Base-by-base conservation (phyloP, 192 early-diverging fungal species). In the Linnemannia exigua region DNA sequence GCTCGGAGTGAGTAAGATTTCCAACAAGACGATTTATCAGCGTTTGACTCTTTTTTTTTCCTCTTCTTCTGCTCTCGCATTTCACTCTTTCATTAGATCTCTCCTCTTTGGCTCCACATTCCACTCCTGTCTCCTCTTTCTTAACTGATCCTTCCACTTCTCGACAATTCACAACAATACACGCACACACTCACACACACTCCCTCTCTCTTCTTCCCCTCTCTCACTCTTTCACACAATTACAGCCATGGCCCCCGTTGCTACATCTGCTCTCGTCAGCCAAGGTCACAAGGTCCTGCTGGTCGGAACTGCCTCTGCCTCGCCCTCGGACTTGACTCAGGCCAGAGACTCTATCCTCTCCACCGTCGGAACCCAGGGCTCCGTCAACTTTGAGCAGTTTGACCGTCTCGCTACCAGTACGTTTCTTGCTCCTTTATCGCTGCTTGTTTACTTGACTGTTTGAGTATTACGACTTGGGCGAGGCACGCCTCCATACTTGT, bases 341-440 rank as follows among this genome's bases (percentile, higher is more conserved):
- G 81, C 87, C 22, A 89, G 90, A 48, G 89, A 80, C 50, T 61
- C 79, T 20, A 82, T 88, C 61, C 75, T 91, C 17, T 74, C 80
- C 22, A 82, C 87, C 5, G 94, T 94, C 44, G 90, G 87, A 44
- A 44, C 79, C 25, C 83, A 85, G 20, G 95, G 93, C 9, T 88
- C 77, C 22, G 93, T 97, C 15, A 89, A 91, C 46, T 98, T 98
- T 93, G 97, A 98, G 89, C 95, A 95, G 76, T 84, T 96, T 15
- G 96, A 98, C 80, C 89, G 96, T 76, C 87, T 98, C 33, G 89
- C 91, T 16, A 89, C 90, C 54, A 89, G 89, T 90, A 89, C 69
- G 75, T 41, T 67, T 22, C 11, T 31, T 16, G 48, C 46, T 74
- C 41, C 72, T 54, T 37, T 51, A 15, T 28, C 35, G 6, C 20